Base-by-base conservation (phyloP, 805 yeast species). In the Kodamaea restingae region DNA sequence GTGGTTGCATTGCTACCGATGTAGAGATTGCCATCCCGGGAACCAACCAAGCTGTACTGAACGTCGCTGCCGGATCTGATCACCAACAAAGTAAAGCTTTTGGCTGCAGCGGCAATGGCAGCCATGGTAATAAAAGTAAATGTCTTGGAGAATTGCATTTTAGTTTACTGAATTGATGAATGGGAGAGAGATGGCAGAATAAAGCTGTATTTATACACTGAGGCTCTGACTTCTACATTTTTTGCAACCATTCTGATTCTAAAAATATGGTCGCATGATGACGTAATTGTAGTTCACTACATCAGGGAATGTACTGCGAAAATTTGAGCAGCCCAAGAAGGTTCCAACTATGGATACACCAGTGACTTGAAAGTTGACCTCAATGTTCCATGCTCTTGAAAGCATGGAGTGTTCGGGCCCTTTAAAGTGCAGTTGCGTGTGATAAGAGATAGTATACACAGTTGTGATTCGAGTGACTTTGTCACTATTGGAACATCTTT, bases 31-130 rank as follows among this genome's bases (percentile, higher is more conserved):
- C 39, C 39, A 22, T 43, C 45, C 10, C 36, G 12, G n/a, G 45
- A 52, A 38, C 40, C 32, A 25, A 35, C 28, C 9, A 42, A 29
- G 37, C 36, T 22, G 45, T 39, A 35, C 31, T 45, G 42, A 15
- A 41, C 33, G 10, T 42, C 18, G 28, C 40, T 48, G 9, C 61
- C 64, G 6, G 62, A 57, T 25, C 52, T 50, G 26, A 58, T 54
- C 21, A 50, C 43, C 18, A 55, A 39, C 10, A 54, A 44, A 12
- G 44, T 36, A 38, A 58, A 48, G 14, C 48, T 38, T 8, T 53
- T 46, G 15, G 52, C 59, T 15, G 62, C 57, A 20, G 52, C 39
- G 20, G 60, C 61, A 30, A 54, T 36, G 27, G 35, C 25, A 39
- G 50, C 49, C 12, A 57, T 25, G 21, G 58, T 38, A 28, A 52